Percentiles rank a stretch among this genome's conserved stretches.
These are phyloP conservation scores for Alternaria sp. DNA, from an alignment of 2,329 filamentous ascomycete species.

Conservation along the genomic window DNA sequence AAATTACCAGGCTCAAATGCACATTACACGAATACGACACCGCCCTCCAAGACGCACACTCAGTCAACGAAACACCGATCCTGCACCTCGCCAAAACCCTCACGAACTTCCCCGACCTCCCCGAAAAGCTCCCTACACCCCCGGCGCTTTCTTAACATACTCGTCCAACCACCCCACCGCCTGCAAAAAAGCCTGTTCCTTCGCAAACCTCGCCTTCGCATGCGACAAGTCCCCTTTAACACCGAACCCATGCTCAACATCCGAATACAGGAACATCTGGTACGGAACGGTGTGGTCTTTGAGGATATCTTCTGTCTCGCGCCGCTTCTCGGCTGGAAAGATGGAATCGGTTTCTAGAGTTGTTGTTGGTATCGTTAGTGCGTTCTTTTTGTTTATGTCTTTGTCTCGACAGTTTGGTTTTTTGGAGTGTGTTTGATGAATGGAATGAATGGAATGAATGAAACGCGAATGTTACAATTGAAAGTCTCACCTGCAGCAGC, in stretches of 20 bases:
- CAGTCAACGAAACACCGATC: neutral
- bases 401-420: neutral
- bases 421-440: neutral
- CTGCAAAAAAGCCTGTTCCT: constrained; percentile 82
- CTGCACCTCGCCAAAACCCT: neutral
- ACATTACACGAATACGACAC: neutral
- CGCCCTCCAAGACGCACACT: neutral
- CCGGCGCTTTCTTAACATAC: constrained; percentile 53
- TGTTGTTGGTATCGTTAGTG: neutral
- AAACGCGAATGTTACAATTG: neutral
- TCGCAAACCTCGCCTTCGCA: constrained; percentile 68
- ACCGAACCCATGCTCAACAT: constrained; percentile 76
- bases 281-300: constrained; percentile 63
- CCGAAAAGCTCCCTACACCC: neutral
- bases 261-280: constrained; percentile 78
- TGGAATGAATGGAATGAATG: neutral
- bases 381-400: neutral
- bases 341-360: constrained; percentile 62
- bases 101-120: neutral
- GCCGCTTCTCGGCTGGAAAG: constrained; percentile 63
- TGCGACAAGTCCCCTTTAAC: constrained; percentile 69
- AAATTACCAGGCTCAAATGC: neutral
- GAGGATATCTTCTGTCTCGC: constrained; percentile 66
- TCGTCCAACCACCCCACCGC: constrained; percentile 79
- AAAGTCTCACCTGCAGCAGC: constrained; percentile 61